Base-by-base conservation (phyloP, 176 grass and related monocot species). In the Panicum miliaceum region DNA sequence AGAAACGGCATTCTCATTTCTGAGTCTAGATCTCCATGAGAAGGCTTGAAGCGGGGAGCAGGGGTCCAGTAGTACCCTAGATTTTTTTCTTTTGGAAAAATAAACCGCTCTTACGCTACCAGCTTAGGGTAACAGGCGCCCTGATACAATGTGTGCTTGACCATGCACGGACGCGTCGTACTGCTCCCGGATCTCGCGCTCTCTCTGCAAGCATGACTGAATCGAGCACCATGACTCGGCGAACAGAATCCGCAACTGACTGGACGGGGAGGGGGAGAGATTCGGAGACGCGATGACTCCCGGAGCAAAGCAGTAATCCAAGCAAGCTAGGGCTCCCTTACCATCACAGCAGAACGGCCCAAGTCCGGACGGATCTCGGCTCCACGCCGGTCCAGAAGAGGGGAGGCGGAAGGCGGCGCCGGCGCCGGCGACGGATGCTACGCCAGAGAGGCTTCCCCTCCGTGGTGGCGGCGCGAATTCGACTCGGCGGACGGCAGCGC, bases 241-340 rank as follows among this genome's bases (percentile, higher is more conserved):
- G 23, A 41, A 48, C 78, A 18, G 11, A 54, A 66, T 23, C 77
- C 29, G 12, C 27, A 15, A 52, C 45, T 1, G 15, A 8, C 27
- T 6, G 29, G 32, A 6, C 8, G 19, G 53, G 6, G 8, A 1
- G 63, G 18, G 3, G 10, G 20, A 38, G 63, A 68, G 47, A 52
- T 81, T 68, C 36, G 22, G 64, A 57, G 51, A 35, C 2, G 46
- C 47, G 78, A 25, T 0, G 3, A 22, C 48, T 1, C 18, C 9
- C 22, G 20, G 34, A 68, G 78, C 48, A 64, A 23, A 70, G 41
- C 36, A 47, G 36, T 27, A 63, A 64, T 53, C 32, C 42, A 27
- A 71, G 88, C 72, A 43, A 89, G 82, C 26, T 23, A 73, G 78
- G 54, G 78, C 71, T 45, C 52, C 29, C 82, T 91, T 78, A 93